Percentiles rank a stretch among this genome's conserved stretches.
phyloP scores from a whole-genome alignment of 164 flowering plant genomes.

The Stephania japonica region DNA sequence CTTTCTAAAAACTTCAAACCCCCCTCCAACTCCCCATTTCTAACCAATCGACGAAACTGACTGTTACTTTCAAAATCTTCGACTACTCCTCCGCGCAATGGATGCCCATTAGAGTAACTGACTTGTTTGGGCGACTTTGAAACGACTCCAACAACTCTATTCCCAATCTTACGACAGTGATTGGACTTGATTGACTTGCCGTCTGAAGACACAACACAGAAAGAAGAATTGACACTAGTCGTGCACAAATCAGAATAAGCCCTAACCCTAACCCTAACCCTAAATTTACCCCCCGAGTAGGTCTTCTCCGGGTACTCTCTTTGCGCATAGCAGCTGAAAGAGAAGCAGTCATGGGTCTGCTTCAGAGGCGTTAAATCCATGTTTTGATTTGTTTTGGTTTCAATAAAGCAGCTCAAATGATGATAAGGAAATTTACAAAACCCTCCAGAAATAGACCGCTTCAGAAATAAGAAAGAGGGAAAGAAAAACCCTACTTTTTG shows the following conservation, averaged over 20 bases:
- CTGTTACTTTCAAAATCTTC: constrained; percentile 58
- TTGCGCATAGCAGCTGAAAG: constrained; percentile 28
- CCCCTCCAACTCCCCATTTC: constrained; percentile 60
- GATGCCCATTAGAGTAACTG: constrained; percentile 21
- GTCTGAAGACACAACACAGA: constrained; percentile 20
- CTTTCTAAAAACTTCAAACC: constrained; percentile 49
- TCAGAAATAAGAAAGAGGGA: no score
- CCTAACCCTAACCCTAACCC: constrained; percentile 22
- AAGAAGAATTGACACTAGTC: constrained; percentile 10
- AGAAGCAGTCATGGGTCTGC: constrained; percentile 44
- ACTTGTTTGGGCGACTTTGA: constrained; percentile 18
- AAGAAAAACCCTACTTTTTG: no score
- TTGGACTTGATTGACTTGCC: constrained; percentile 15
- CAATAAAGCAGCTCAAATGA: no score
- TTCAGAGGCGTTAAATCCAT: constrained; percentile 51
- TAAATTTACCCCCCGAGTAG: constrained; percentile 10
- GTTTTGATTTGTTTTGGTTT: background rate
- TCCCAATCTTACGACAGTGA: constrained; percentile 16
- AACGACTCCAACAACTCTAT: constrained; percentile 25
- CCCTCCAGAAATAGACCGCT: no score
- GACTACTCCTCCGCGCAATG: constrained; percentile 20
- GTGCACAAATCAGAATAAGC: constrained; percentile 14
- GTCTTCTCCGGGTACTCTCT: constrained; percentile 1
- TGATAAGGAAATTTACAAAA: no score
- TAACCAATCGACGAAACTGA: constrained; percentile 46